Conservation (phyloP, 345 rosid species). For the Nephelium lappaceum region DNA sequence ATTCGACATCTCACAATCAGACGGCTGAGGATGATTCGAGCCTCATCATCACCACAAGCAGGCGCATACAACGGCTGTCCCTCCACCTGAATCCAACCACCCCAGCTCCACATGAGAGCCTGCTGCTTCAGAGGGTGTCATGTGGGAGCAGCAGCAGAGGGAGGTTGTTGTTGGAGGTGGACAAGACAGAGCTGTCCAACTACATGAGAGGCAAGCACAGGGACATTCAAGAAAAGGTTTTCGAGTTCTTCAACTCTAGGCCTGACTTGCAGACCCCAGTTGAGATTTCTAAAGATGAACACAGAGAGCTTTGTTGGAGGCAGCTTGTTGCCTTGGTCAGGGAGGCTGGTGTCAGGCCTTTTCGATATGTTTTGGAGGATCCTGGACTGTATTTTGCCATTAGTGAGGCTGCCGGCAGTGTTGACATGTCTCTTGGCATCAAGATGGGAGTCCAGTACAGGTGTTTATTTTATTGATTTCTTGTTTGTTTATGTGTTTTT, state of each 20-base stretch:
- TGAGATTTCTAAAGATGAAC: conserved; percentile 78
- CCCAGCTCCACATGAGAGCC: neutral
- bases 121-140: conserved; percentile 33
- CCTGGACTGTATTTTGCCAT: conserved; percentile 84
- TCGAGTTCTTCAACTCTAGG: conserved; percentile 58
- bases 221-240: conserved; percentile 78
- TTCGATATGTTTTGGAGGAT: conserved; percentile 68
- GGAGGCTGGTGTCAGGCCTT: conserved; percentile 82
- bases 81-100: conserved; percentile 54
- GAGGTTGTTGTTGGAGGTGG: conserved; percentile 46
- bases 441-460: conserved; percentile 96
- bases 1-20: conserved; percentile 13
- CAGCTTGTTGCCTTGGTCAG: conserved; percentile 72
- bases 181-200: conserved; percentile 40
- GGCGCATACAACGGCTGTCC: conserved; percentile 62
- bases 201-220: conserved; percentile 80
- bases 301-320: conserved; percentile 87
- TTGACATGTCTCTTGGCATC: conserved; percentile 92
- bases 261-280: conserved; percentile 90
- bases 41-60: conserved; percentile 13
- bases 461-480: conserved; percentile 33
- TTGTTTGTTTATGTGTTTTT: neutral
- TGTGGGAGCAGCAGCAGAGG: conserved; percentile 48
- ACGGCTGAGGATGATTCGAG: conserved; percentile 32
- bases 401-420: conserved; percentile 79